Conservation (phyloP, 805 yeast species). For the Naumovozyma baii region DNA sequence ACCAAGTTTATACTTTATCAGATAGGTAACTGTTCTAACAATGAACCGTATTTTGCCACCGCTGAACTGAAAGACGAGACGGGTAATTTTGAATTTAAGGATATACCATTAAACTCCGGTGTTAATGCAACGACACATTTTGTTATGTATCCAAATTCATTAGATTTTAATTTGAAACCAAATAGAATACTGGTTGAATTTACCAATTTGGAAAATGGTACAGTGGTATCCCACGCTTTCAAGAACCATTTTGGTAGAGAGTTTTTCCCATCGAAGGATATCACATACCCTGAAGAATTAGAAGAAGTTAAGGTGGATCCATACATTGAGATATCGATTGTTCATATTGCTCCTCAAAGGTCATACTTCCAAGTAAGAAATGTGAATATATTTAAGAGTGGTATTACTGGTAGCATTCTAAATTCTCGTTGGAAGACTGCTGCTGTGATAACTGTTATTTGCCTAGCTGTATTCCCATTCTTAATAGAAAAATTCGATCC, state of each 20-base stretch:
- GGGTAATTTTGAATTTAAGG: slow-evolving; percentile 23
- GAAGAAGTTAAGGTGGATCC: slow-evolving; percentile 15
- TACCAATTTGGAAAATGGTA: slow-evolving; percentile 13
- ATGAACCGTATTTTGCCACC: slow-evolving; percentile 8
- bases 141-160: slow-evolving; percentile 22
- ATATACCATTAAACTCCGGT: slow-evolving; percentile 21
- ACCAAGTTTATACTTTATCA: slow-evolving; percentile 21
- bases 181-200: slow-evolving; percentile 26
- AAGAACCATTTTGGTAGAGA: slow-evolving; percentile 28
- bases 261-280: slow-evolving; percentile 27
- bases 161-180: slow-evolving; percentile 28
- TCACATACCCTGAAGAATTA: slow-evolving; percentile 23
- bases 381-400: slow-evolving; percentile 28
- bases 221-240: slow-evolving; percentile 14
- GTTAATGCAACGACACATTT: slow-evolving; percentile 22
- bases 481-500: slow-evolving; percentile 35
- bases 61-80: slow-evolving; percentile 9
- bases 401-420: slow-evolving; percentile 31
- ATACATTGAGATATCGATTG: slow-evolving; percentile 16
- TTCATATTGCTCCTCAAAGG: slow-evolving; percentile 27
- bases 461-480: slow-evolving; percentile 26
- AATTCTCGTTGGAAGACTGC: slow-evolving; percentile 33
- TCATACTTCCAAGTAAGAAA: slow-evolving; percentile 28
- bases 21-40: slow-evolving; percentile 15
- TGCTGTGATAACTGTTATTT: slow-evolving; percentile 22